Evolutionary conservation across 306 rosid genomes (phyloP), one percentile per base, ranked within the genome.

Genomic region (Castanospermum australe): DNA sequence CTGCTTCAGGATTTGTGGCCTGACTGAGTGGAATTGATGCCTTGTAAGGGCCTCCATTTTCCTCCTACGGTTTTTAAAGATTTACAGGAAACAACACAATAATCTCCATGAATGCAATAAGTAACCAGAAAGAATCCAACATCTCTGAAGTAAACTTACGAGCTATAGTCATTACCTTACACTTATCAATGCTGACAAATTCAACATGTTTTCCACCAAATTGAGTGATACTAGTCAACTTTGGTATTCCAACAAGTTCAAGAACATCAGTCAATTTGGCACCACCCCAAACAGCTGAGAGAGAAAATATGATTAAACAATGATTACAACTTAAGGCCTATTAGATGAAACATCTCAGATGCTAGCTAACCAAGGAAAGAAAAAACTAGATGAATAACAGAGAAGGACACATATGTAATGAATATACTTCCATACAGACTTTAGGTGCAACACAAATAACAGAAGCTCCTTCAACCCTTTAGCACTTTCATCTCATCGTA

Each of bases 1-100:
- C 98, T 77, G 99, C 98, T 65, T 85, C 92, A 13, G 97, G 98
- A 75, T 87, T 92, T 72, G 99, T 84, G 54, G 99, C 99, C 84
- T 92, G 97, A 80, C 70, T 85, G 18, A 95, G 90, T 54, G 99
- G 98, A 85, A 95, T 93, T 38, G 98, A 95, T 77, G 96, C 98
- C 89, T 91, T 92, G 85, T 95, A 95, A 25, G 99, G 99, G 15
- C 99, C 99, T 81, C 98, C 98, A 28, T 89, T 92, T 83, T 95
- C 99, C 85, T 95, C 98, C 98, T 92, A 82, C n/a, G 69, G 30
- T 42, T 41, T 63, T 67, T 32, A 55, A 69, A 48, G 68, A 59
- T 75, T 54, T 12, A 64, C 72, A 86, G 39, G 38, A 64, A 76
- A 70, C 80, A 71, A 25, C 38, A 32, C 2, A 48, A 39, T 39